Evolutionary conservation across 352 stramenopile genomes (phyloP), one percentile per base, ranked within the genome.

Genomic region (Thraustotheca clavata): DNA sequence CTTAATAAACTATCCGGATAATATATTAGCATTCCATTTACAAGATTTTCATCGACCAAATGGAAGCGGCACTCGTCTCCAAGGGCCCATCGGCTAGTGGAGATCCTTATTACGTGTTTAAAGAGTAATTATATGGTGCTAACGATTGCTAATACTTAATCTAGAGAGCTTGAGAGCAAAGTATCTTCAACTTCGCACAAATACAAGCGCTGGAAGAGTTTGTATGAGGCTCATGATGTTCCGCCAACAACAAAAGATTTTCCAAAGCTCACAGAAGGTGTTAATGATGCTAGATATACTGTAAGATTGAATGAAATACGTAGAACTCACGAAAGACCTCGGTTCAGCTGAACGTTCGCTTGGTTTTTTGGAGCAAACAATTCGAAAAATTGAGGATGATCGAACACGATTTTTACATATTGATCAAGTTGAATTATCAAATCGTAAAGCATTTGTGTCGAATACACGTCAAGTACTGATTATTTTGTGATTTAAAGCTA

Each of bases 51-150:
- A n/a, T n/a, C 43, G n/a, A 52, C 24, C 24, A 52, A 31, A 65
- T 65, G 57, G n/a, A 65, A 24, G 18, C 57, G 24, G 52, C 57
- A 8, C 29, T 65, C 11, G 35, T 65, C 9, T 40, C 22, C 22
- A 65, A 54, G 36, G 57, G 57, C 34, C 35, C 57, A 27, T 65
- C 50, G 18, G 79, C 82, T 27, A 86, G 76, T 62, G 80, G 74
- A 27, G 82, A 91, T 54, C 82, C 82, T 40, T 91, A 87, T 71
- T 91, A 91, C 69, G 82, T 91, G 9, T 91, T 89, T 63, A 91
- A 89, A 69, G 82, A 91, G 82, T 91, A 67, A 70, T 74, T 73
- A 18, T 22, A 1, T 18, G 7, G 11, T 3, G 6, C 46, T 24
- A 12, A 32, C 4, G 4, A 52, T 40, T 16, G 43, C n/a, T 40